These are phyloP conservation scores for Dalbergia oliveri DNA, from an alignment of 306 rosid species.

Conservation along the genomic window DNA sequence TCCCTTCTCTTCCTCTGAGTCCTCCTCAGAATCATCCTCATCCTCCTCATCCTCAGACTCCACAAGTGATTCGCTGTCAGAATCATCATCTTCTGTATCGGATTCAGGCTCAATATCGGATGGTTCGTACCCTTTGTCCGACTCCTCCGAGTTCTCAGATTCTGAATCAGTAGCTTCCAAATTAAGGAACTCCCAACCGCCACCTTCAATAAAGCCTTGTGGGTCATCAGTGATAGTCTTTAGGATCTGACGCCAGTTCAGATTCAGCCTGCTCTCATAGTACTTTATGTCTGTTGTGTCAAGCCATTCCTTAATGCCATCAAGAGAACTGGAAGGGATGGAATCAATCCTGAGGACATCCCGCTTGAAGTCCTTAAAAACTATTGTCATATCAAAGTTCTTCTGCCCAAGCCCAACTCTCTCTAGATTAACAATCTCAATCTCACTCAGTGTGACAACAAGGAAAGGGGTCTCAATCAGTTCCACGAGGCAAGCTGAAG, in stretches of 20 bases:
- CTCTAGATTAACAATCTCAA: constrained; percentile 95
- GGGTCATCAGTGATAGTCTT: constrained; percentile 97
- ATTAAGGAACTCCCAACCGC: constrained; percentile 98
- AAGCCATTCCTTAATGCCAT: constrained; percentile 96
- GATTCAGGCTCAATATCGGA: constrained; percentile 90
- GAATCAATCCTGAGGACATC: constrained; percentile 96
- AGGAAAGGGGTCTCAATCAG: constrained; percentile 92
- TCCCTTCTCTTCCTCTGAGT: constrained; percentile 60
- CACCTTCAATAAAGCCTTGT: constrained; percentile 88
- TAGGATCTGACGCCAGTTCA: constrained; percentile 93
- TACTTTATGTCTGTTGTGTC: constrained; percentile 94
- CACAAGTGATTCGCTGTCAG: constrained; percentile 87
- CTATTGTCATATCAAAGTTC: constrained; percentile 92
- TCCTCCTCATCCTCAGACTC: constrained; percentile 72
- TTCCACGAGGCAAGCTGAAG: constrained; percentile 91
- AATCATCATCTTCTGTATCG: constrained; percentile 82
- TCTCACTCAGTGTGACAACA: constrained; percentile 86
- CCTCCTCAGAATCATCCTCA: constrained; percentile 51
- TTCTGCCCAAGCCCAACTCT: constrained; percentile 99
- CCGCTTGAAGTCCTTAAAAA: constrained; percentile 90
- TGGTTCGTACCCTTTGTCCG: constrained; percentile 92
- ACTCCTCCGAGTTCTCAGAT: constrained; percentile 79
- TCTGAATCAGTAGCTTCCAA: constrained; percentile 94
- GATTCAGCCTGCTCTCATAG: constrained; percentile 95
- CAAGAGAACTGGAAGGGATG: constrained; percentile 87